These are phyloP conservation scores for Marvania coccoides DNA, from an alignment of 139 green algal species.

Conservation along the genomic window DNA sequence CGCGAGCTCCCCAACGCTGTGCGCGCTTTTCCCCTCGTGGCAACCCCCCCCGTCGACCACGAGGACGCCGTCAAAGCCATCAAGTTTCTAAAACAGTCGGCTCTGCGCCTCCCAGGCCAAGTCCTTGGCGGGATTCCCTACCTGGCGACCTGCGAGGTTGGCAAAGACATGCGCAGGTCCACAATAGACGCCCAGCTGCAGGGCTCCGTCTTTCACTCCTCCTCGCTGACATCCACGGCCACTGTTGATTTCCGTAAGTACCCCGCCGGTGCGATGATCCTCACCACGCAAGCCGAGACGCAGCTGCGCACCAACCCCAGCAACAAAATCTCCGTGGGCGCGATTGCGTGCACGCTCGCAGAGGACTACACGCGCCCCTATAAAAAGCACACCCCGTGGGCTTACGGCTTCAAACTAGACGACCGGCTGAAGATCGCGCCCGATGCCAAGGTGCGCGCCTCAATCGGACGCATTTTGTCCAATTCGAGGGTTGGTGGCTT, in stretches of 20 bases:
- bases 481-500: too few species aligned
- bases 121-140: slow-evolving; percentile 31
- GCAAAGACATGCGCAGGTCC: slow-evolving; percentile 62
- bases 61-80: slow-evolving; percentile 62
- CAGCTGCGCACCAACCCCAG: slow-evolving; percentile 28
- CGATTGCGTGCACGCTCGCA: slow-evolving; percentile 21
- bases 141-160: slow-evolving; percentile 41
- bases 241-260: slow-evolving; percentile 60
- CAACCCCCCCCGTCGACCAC: slow-evolving; percentile 59
- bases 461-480: slow-evolving; percentile 13
- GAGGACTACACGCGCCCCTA: slow-evolving; percentile 32
- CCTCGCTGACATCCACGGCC: slow-evolving; percentile 34
- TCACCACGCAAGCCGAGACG: slow-evolving; percentile 53
- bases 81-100: slow-evolving; percentile 33
- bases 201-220: slow-evolving; percentile 34
- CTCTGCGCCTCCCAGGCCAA: slow-evolving; percentile 25
- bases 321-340: slow-evolving; percentile 28
- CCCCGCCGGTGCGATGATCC: slow-evolving; percentile 49
- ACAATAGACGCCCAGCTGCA: too few species aligned
- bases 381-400: too few species aligned
- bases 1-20: too few species aligned
- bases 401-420: slow-evolving; percentile 38
- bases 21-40: too few species aligned
- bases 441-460: slow-evolving; percentile 23
- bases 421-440: slow-evolving; percentile 25